Percentiles rank a stretch among this genome's conserved stretches.
Evolutionary conservation across 495 filamentous ascomycete species (phyloP).

Genomic region (Durotheca rogersii): DNA sequence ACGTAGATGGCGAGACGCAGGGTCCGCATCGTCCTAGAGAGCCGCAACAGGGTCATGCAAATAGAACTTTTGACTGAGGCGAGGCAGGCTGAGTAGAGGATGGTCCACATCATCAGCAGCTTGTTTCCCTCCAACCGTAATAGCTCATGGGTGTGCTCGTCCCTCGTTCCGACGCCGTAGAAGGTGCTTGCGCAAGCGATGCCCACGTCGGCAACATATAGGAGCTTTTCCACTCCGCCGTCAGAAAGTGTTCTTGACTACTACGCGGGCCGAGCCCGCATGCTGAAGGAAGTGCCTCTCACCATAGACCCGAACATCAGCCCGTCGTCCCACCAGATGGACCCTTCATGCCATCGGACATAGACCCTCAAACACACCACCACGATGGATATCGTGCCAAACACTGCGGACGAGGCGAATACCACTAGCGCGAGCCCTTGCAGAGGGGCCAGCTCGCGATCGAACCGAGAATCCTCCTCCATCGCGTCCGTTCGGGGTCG

Average conservation of each 20-base stretch:
- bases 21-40: conserved; percentile 10
- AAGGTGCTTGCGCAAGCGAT: conserved; percentile 1
- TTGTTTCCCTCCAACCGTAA: conserved; percentile 1
- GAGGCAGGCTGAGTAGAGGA: conserved; percentile 15
- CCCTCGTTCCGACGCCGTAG: conserved; percentile 1
- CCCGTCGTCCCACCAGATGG: conserved; percentile 27
- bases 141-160: not conserved
- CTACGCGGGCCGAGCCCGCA: no score
- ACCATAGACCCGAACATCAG: conserved; percentile 20
- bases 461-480: not conserved
- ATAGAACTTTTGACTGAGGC: conserved; percentile 22
- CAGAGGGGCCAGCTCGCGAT: not conserved
- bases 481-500: not conserved
- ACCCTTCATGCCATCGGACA: conserved; percentile 8
- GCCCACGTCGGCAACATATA: conserved; percentile 3
- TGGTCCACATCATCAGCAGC: conserved; percentile 21
- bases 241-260: conserved; percentile 2
- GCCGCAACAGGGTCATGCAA: conserved; percentile 22
- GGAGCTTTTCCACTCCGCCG: not conserved
- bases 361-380: conserved; percentile 15
- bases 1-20: conserved; percentile 11
- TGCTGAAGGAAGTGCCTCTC: conserved; percentile 9
- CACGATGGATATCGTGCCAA: conserved; percentile 1
- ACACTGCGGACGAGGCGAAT: conserved; percentile 3
- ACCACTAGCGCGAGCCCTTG: conserved; percentile 2